Percentiles rank a stretch among this genome's conserved stretches.
Conservation (phyloP, 1,284 basidiomycete species). For the Boletus mariae region DNA sequence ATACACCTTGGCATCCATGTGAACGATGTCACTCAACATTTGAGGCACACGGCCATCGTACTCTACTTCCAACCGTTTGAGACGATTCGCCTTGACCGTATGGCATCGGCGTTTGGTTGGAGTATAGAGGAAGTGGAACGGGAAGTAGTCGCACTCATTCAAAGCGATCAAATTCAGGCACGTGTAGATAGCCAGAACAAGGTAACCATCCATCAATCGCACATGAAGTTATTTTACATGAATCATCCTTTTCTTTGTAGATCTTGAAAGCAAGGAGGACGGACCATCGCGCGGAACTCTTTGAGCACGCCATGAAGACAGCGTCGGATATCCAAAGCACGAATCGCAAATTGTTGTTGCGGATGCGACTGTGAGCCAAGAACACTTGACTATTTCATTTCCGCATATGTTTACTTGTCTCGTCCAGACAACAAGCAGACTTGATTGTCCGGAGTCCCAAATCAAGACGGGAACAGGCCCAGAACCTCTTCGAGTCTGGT, state of each 20-base stretch:
- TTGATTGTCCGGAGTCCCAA: constrained; percentile 51
- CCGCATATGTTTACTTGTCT: constrained; percentile 3
- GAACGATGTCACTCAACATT: constrained; percentile 51
- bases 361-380: constrained; percentile 65
- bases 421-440: constrained; percentile 63
- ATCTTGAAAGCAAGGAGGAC: constrained; percentile 71
- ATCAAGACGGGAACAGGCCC: constrained; percentile 23
- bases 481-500: constrained; percentile 17
- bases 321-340: constrained; percentile 66
- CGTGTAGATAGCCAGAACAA: constrained; percentile 81
- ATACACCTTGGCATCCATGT: constrained; percentile 71
- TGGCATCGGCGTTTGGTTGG: constrained; percentile 84
- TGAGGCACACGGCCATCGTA: constrained; percentile 72
- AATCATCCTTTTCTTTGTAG: constrained; percentile 32
- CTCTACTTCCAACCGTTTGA: constrained; percentile 85
- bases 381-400: neutral
- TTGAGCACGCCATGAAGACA: constrained; percentile 67
- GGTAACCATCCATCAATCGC: constrained; percentile 35
- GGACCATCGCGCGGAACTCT: constrained; percentile 71
- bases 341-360: constrained; percentile 70
- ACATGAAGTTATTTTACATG: neutral
- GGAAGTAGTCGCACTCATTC: constrained; percentile 71
- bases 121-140: constrained; percentile 62
- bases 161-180: constrained; percentile 69
- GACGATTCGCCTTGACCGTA: constrained; percentile 73